Conservation (phyloP, 2,329 filamentous ascomycete species). For the Chrysosporium keratinophilum region DNA sequence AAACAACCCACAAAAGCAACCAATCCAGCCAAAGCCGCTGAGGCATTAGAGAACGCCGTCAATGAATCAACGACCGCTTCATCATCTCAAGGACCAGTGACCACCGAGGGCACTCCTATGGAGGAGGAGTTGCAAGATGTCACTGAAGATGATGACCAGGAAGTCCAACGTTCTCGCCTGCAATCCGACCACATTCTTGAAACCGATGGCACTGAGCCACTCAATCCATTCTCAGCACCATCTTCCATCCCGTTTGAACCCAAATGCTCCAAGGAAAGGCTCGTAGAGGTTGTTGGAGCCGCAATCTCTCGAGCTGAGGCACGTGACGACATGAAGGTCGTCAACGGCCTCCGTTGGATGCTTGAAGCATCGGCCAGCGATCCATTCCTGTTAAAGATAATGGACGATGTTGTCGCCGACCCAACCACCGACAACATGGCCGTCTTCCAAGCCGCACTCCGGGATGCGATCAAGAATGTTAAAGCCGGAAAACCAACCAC, state of each 20-base stretch:
- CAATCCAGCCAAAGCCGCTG: slow-evolving; percentile 13
- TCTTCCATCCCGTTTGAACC: slow-evolving; percentile 14
- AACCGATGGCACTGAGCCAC: slow-evolving; percentile 16
- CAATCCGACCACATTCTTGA: slow-evolving; percentile 13
- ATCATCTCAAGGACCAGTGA: slow-evolving; percentile 13
- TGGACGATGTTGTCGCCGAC: slow-evolving; percentile 25
- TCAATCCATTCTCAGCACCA: slow-evolving; percentile 4
- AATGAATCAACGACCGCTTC: slow-evolving; percentile 17
- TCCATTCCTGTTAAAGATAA: slow-evolving; percentile 24
- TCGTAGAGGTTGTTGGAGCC: slow-evolving; percentile 22
- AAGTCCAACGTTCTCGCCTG: slow-evolving; percentile 9
- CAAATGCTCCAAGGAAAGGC: slow-evolving; percentile 23
- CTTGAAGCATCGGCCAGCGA: slow-evolving; percentile 24
- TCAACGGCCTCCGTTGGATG: slow-evolving; percentile 23
- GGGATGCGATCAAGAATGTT: slow-evolving; percentile 20
- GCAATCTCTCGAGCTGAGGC: slow-evolving; percentile 24
- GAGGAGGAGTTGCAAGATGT: neutral
- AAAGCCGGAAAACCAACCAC: slow-evolving; percentile 12
- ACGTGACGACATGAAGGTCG: slow-evolving; percentile 23
- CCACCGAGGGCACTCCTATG: slow-evolving; percentile 8
- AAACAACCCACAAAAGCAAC: slow-evolving; percentile 11
- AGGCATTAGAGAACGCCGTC: slow-evolving; percentile 12
- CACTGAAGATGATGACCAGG: slow-evolving; percentile 8
- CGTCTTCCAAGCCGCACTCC: slow-evolving; percentile 26
- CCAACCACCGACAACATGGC: slow-evolving; percentile 21